phyloP scores from a whole-genome alignment of 2,329 filamentous ascomycete species.

The Emergomyces africanus region DNA sequence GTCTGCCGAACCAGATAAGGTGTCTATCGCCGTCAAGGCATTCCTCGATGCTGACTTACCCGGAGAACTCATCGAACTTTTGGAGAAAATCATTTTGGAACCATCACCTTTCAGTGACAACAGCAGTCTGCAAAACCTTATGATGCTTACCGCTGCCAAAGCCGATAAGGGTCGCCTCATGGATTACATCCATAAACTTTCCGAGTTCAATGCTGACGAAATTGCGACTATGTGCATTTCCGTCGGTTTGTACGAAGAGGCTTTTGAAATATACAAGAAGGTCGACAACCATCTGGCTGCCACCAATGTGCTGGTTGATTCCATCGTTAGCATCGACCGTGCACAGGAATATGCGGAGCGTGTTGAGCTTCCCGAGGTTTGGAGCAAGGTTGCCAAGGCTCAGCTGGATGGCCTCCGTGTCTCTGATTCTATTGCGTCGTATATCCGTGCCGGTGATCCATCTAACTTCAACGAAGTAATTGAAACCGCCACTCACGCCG shows the following conservation, averaged over 20 bases:
- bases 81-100: conserved; percentile 99
- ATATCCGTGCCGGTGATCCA: conserved; percentile 88
- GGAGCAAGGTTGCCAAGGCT: conserved; percentile 97
- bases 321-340: conserved; percentile 95
- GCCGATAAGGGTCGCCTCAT: conserved; percentile 90
- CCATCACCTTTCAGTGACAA: conserved; percentile 99
- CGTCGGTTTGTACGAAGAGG: conserved; percentile 89
- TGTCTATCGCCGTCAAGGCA: conserved; percentile 83
- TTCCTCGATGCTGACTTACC: conserved; percentile 88
- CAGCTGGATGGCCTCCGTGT: conserved; percentile 93
- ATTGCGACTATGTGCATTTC: conserved; percentile 90
- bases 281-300: conserved; percentile 77
- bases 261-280: conserved; percentile 99
- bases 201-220: conserved; percentile 80
- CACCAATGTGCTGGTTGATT: conserved; percentile 83
- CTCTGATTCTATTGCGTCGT: conserved; percentile 86
- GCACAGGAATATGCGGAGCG: conserved; percentile 92
- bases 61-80: conserved; percentile 84
- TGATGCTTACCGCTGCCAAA: conserved; percentile 93
- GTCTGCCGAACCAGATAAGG: conserved; percentile 83
- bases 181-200: conserved; percentile 88
- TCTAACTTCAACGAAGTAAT: conserved; percentile 94
- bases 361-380: conserved; percentile 86
- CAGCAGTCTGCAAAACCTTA: conserved; percentile 84
- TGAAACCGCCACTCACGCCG: conserved; percentile 84